Evolutionary conservation across 2,329 filamentous ascomycete genomes (phyloP).

Genomic region (Fusarium secorum): DNA sequence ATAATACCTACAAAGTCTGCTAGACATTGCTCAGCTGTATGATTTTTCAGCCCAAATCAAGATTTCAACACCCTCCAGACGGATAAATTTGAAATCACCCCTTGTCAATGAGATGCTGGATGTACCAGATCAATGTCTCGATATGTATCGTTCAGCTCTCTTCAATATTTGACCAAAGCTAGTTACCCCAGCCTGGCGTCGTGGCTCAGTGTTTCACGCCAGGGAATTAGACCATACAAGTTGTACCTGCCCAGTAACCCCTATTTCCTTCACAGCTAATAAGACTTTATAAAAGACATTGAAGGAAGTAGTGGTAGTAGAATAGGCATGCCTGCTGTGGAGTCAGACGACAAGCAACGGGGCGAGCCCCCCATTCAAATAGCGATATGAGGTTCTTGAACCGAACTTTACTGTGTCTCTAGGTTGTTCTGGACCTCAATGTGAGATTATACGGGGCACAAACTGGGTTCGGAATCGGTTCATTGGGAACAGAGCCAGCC

Average conservation of each 20-base stretch:
- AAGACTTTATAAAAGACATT: too few relatives aligned
- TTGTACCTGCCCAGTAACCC: background rate
- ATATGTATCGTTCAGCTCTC: background rate
- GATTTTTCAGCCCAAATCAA: background rate
- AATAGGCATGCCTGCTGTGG: background rate
- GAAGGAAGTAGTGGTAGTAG: background rate
- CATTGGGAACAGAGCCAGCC: background rate
- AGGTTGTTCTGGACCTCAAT: background rate
- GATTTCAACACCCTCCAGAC: too few relatives aligned
- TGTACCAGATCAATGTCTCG: background rate
- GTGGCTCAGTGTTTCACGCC: background rate
- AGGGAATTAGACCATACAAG: background rate
- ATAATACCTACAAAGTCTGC: background rate
- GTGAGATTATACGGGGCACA: background rate
- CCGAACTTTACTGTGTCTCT: background rate
- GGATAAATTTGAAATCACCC: too few relatives aligned
- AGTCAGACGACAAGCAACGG: background rate
- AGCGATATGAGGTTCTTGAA: background rate
- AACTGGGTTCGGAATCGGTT: background rate
- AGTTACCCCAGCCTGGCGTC: background rate
- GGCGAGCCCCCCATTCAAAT: background rate
- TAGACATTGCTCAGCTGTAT: background rate
- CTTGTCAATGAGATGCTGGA: background rate
- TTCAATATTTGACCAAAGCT: background rate
- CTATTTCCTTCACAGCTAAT: background rate